Evolutionary conservation across 2,329 filamentous ascomycete species (phyloP).

Genomic region (Claviceps monticola): DNA sequence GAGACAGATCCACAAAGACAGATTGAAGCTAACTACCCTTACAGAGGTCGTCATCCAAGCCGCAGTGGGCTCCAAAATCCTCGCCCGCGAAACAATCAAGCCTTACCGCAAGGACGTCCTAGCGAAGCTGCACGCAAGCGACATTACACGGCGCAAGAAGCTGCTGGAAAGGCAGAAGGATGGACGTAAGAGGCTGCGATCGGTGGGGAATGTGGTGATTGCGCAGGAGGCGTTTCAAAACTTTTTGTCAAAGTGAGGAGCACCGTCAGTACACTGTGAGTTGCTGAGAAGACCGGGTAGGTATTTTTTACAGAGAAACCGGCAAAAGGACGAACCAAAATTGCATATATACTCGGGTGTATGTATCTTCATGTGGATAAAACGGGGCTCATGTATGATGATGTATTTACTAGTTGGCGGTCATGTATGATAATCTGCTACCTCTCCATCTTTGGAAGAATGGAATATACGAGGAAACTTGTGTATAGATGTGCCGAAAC

Average conservation of each 20-base stretch:
- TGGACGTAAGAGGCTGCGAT: slow-evolving; percentile 72
- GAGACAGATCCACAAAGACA: background rate
- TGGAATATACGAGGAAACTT: too few relatives aligned
- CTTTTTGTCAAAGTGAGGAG: slow-evolving; percentile 63
- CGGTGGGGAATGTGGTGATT: slow-evolving; percentile 86
- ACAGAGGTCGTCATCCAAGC: slow-evolving; percentile 86
- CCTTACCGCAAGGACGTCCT: slow-evolving; percentile 93
- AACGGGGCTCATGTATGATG: too few relatives aligned
- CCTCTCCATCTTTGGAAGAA: too few relatives aligned
- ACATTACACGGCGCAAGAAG: slow-evolving; percentile 71
- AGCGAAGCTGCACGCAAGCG: slow-evolving; percentile 82
- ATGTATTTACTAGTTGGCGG: too few relatives aligned
- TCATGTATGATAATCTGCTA: too few relatives aligned
- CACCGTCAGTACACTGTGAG: too few relatives aligned
- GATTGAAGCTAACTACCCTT: background rate
- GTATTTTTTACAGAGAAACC: too few relatives aligned
- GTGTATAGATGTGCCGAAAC: too few relatives aligned
- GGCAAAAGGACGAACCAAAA: too few relatives aligned
- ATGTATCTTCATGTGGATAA: too few relatives aligned
- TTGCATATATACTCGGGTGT: too few relatives aligned
- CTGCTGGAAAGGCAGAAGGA: slow-evolving; percentile 94
- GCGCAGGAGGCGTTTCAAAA: slow-evolving; percentile 91
- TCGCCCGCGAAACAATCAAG: slow-evolving; percentile 90
- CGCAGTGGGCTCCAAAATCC: slow-evolving; percentile 63
- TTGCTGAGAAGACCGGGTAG: too few relatives aligned